These are phyloP conservation scores for Aspergillus glaucus DNA, from an alignment of 2,329 filamentous ascomycete species.

Conservation along the genomic window DNA sequence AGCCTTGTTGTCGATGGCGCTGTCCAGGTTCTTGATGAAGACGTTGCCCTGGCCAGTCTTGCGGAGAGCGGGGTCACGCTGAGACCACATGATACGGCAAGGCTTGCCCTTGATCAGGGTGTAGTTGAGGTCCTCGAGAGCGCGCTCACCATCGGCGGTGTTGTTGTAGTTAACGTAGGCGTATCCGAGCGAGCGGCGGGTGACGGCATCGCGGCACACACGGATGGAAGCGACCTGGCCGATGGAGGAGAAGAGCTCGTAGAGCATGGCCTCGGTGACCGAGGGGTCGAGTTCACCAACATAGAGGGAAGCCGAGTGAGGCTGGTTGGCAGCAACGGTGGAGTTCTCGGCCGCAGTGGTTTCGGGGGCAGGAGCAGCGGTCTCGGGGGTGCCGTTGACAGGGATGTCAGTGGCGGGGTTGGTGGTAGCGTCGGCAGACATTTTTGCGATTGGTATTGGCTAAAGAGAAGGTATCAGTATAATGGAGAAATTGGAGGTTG, in stretches of 20 bases:
- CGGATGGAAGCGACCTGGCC: conserved; percentile 98
- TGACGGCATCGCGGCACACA: conserved; percentile 98
- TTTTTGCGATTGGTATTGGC: conserved; percentile 40
- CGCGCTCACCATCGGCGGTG: conserved; percentile 91
- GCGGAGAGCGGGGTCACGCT: conserved; percentile 96
- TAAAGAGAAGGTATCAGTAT: neutral
- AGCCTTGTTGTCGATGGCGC: conserved; percentile 99
- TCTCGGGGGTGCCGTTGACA: conserved; percentile 57
- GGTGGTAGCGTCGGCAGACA: conserved; percentile 73
- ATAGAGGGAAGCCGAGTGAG: conserved; percentile 96
- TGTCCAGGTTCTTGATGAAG: conserved; percentile 99
- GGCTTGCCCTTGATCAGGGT: conserved; percentile 97
- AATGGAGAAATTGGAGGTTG: neutral
- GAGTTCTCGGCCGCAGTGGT: conserved; percentile 38
- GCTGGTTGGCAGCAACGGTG: conserved; percentile 65
- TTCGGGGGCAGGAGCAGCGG: conserved; percentile 46
- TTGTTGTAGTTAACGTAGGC: conserved; percentile 99
- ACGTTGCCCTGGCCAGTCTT: conserved; percentile 99
- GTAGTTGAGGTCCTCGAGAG: conserved; percentile 98
- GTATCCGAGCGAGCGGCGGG: conserved; percentile 95
- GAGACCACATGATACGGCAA: conserved; percentile 99
- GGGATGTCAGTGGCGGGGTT: conserved; percentile 57
- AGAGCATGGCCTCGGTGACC: conserved; percentile 99
- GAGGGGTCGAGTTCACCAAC: conserved; percentile 96
- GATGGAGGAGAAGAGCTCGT: conserved; percentile 99